phyloP scores from a whole-genome alignment of 2,329 filamentous ascomycete species.

The Claviceps sp. region DNA sequence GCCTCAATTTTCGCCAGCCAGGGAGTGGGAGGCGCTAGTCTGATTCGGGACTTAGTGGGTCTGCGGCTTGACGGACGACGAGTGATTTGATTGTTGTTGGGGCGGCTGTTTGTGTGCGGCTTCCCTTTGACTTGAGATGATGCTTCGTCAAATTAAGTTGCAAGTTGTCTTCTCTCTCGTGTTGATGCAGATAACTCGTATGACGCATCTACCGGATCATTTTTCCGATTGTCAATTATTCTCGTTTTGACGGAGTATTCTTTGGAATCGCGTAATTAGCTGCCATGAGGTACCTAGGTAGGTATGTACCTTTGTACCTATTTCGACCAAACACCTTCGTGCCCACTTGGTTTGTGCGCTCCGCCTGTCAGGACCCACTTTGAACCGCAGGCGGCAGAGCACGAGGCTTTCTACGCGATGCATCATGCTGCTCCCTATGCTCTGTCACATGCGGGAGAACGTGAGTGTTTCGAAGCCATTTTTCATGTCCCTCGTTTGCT shows the following conservation, averaged over 20 bases:
- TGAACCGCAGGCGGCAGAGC: not conserved
- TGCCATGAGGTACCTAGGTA: not conserved
- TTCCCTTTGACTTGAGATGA: not conserved
- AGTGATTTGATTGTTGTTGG: not conserved
- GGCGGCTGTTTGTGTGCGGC: not conserved
- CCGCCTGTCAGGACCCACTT: slow-evolving; percentile 1
- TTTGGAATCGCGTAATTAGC: no score
- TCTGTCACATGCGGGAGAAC: not conserved
- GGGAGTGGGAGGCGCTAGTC: slow-evolving; percentile 28
- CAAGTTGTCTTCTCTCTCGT: no score
- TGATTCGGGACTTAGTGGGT: slow-evolving; percentile 6
- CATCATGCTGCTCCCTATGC: no score
- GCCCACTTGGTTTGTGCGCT: slow-evolving; percentile 1
- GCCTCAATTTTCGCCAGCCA: slow-evolving; percentile 28
- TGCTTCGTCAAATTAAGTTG: no score
- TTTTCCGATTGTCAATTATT: no score
- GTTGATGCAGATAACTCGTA: no score
- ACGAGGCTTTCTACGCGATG: not conserved
- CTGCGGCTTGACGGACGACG: slow-evolving; percentile 2
- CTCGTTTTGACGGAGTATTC: no score
- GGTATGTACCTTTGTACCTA: no score
- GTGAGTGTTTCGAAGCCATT: not conserved
- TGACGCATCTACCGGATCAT: no score
- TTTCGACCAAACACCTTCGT: not conserved
- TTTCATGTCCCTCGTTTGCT: not conserved